Conservation (phyloP, 495 filamentous ascomycete species). For the Glonium stellatum region DNA sequence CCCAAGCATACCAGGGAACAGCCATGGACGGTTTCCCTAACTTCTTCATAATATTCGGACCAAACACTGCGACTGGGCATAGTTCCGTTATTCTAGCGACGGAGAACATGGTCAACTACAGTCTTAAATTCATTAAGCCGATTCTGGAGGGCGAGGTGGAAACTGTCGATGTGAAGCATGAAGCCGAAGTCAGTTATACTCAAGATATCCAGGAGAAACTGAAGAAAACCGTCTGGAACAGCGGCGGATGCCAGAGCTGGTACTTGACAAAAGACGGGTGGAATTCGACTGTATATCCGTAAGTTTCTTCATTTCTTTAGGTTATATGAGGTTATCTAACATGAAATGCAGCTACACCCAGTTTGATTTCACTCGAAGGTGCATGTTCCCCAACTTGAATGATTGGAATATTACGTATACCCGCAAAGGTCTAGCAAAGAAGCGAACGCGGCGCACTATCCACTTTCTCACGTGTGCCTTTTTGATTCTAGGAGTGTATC, state of each 20-base stretch:
- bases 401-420: conserved; percentile 52
- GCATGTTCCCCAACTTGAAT: conserved; percentile 50
- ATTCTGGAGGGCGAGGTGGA: conserved; percentile 42
- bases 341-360: conserved; percentile 14
- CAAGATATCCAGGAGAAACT: conserved; percentile 46
- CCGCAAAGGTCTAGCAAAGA: conserved; percentile 13
- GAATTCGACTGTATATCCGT: conserved; percentile 57
- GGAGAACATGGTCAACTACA: conserved; percentile 53
- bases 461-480: conserved; percentile 8
- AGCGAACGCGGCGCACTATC: not conserved
- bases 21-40: conserved; percentile 63
- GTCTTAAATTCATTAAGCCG: conserved; percentile 46
- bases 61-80: conserved; percentile 60
- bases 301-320: conserved; percentile 8
- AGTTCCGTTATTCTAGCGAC: conserved; percentile 52
- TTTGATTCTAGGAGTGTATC: conserved; percentile 8
- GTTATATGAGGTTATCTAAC: not conserved
- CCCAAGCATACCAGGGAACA: conserved; percentile 58
- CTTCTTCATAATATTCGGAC: conserved; percentile 61
- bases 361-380: conserved; percentile 31
- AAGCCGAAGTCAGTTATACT: conserved; percentile 51
- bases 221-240: conserved; percentile 48
- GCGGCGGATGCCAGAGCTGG: conserved; percentile 51
- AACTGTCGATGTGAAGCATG: conserved; percentile 43
- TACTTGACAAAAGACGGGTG: conserved; percentile 51